Evolutionary conservation across 176 grass and related monocot species (phyloP), one percentile per base, ranked within the genome.

Genomic region (Melocanna baccifera): DNA sequence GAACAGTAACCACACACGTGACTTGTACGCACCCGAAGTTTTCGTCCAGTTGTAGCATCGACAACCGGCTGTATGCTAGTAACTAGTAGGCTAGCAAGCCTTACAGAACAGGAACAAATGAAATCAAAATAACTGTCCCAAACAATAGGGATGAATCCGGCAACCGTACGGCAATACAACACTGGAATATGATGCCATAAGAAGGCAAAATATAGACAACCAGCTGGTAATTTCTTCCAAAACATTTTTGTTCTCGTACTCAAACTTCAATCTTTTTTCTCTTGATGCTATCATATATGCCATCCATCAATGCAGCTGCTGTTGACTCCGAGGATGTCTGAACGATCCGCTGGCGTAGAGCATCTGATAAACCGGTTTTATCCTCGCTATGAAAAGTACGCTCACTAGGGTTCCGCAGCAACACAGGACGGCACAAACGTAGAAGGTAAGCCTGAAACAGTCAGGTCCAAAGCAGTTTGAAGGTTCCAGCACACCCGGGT

Each of bases 361-460:
- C 92, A 94, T 97, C 28, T 91, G 88, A 64, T 97, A 97, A 29
- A 97, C 95, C 5, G 92, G 92, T 25, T 81, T 85, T 65, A 94
- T 93, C 87, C 95, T 90, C 69, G 85, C 53, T 18, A 94, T 91
- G 79, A 97, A 87, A 81, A 97, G 2, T 30, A 90, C 18, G 19
- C 95, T 85, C 65, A 94, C 20, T 42, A 94, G 30, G 23, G 85
- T 89, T 72, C 95, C 95, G 12, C 90, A 90, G 82, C 73, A 74
- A 25, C 95, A 97, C 32, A 97, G 80, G 9, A 90, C 53, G 71
- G 89, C 91, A 9, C 93, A 92, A 16, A 91, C 74, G 6, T 92
- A 83, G 70, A 97, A 97, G 18, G 92, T 94, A 18, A 90, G 16
- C 83, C 88, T 91, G 86, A 97, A 97, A 55, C 95, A 97, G 37